Percentiles rank a stretch among this genome's conserved stretches.
These are phyloP conservation scores for Osmozyma mogii DNA, from an alignment of 805 yeast genomes.

Conservation along the genomic window DNA sequence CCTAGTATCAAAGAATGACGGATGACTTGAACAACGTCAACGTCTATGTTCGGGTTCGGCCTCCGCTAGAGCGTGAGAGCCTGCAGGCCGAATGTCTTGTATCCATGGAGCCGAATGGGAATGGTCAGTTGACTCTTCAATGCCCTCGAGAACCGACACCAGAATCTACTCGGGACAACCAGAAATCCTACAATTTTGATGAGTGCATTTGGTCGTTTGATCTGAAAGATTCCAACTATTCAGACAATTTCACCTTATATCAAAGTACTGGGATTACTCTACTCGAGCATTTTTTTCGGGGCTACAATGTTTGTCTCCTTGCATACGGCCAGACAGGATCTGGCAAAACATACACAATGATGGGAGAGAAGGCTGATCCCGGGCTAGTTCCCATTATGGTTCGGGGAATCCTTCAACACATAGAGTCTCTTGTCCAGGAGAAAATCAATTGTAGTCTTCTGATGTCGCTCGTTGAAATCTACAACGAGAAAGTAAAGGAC, in stretches of 20 bases:
- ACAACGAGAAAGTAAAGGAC: constrained; percentile 71
- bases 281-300: constrained; percentile 43
- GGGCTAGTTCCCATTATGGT: constrained; percentile 41
- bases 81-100: too few relatives aligned
- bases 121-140: too few relatives aligned
- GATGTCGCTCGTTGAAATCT: constrained; percentile 64
- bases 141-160: too few relatives aligned
- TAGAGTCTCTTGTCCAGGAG: constrained; percentile 28
- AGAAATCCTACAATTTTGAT: constrained; percentile 51
- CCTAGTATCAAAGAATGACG: too few relatives aligned
- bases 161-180: too few relatives aligned
- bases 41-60: too few relatives aligned
- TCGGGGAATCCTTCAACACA: constrained; percentile 40
- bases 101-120: too few relatives aligned
- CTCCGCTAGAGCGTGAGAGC: too few relatives aligned
- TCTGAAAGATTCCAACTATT: constrained; percentile 22
- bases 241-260: constrained; percentile 46
- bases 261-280: constrained; percentile 48
- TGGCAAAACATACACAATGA: constrained; percentile 37
- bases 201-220: constrained; percentile 44
- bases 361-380: constrained; percentile 29
- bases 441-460: constrained; percentile 32
- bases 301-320: constrained; percentile 34
- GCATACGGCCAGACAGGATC: constrained; percentile 39
- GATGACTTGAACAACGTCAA: too few relatives aligned